These are phyloP conservation scores for Rhodamnia rubescens DNA, from an alignment of 345 rosid genomes.

Conservation along the genomic window DNA sequence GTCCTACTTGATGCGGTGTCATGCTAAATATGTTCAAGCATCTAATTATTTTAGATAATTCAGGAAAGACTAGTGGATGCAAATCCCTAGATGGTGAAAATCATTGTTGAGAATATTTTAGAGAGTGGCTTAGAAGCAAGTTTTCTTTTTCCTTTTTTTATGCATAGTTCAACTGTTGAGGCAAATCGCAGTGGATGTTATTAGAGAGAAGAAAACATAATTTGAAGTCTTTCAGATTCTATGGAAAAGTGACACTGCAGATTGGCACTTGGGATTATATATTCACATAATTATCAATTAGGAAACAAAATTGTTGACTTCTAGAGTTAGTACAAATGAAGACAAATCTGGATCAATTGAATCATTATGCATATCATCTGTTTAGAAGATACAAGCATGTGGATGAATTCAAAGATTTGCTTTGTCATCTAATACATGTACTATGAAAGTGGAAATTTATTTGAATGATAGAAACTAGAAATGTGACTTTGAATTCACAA, in stretches of 20 bases:
- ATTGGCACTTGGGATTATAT: background rate
- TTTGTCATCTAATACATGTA: background rate
- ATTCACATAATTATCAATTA: background rate
- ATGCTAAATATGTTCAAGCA: background rate
- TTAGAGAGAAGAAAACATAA: background rate
- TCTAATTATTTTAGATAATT: background rate
- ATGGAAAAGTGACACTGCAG: background rate
- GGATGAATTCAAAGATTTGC: background rate
- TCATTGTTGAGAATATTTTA: background rate
- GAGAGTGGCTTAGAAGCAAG: background rate
- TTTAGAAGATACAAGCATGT: background rate
- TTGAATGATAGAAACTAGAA: background rate
- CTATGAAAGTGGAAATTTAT: background rate
- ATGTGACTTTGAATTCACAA: background rate
- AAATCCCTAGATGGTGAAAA: background rate
- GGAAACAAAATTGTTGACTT: background rate
- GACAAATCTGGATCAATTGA: background rate
- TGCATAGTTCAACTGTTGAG: background rate
- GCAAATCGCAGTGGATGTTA: background rate
- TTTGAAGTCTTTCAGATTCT: background rate
- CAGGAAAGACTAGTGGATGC: background rate
- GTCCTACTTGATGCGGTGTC: background rate
- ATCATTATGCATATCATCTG: background rate
- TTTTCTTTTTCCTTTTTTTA: background rate
- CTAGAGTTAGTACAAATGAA: background rate